Evolutionary conservation across 345 rosid genomes (phyloP).

Genomic region (Syzygium oleosum): DNA sequence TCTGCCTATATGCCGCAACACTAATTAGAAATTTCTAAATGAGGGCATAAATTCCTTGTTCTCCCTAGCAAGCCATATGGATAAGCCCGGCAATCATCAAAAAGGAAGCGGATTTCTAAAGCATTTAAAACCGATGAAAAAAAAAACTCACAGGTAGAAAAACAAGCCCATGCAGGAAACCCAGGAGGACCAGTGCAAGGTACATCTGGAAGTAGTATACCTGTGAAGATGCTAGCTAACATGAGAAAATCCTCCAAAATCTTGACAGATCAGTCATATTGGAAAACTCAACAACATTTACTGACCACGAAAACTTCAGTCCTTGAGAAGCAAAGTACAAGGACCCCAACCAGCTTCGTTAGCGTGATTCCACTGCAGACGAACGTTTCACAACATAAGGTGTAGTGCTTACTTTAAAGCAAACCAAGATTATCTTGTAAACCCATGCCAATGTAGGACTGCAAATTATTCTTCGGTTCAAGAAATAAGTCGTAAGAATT

Average conservation of each 20-base stretch:
- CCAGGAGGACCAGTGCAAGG: conserved; percentile 85
- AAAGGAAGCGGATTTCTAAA: not conserved
- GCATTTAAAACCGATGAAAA: not conserved
- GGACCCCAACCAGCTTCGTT: conserved; percentile 89
- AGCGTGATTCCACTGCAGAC: conserved; percentile 80
- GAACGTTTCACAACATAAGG: not conserved
- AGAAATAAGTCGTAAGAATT: not conserved
- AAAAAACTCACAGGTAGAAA: conserved; percentile 74
- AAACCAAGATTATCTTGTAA: not conserved
- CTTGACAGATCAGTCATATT: not conserved
- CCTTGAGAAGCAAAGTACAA: conserved; percentile 91
- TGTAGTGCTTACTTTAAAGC: not conserved
- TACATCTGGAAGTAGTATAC: conserved; percentile 98
- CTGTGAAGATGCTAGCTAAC: conserved; percentile 19
- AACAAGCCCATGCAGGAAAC: conserved; percentile 90
- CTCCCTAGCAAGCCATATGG: not conserved
- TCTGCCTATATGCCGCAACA: not conserved
- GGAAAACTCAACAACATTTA: not conserved
- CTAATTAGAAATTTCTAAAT: not conserved
- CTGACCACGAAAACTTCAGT: conserved; percentile 94
- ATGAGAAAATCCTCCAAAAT: not conserved
- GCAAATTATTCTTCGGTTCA: not conserved
- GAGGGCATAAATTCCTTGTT: not conserved
- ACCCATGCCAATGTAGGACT: not conserved
- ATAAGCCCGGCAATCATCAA: not conserved